These are phyloP conservation scores for Colletotrichum tropicale DNA, from an alignment of 2,329 filamentous ascomycete species.

Conservation along the genomic window DNA sequence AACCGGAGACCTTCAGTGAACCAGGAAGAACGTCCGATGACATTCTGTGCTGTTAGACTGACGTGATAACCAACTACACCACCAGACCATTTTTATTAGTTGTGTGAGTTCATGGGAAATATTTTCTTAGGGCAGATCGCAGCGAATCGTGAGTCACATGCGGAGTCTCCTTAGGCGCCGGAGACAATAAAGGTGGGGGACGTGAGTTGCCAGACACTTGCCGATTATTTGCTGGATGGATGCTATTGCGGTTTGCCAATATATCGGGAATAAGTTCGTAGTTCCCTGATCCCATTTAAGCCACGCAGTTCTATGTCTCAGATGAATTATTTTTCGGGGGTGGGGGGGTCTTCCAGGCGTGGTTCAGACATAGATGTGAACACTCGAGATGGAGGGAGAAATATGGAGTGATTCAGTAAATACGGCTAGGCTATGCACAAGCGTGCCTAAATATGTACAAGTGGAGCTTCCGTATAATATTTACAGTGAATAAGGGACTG, in stretches of 20 bases:
- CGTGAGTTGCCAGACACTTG: neutral
- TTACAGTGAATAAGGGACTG: neutral
- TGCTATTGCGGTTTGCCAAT: neutral
- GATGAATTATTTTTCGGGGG: neutral
- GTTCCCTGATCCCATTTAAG: neutral
- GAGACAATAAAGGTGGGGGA: neutral
- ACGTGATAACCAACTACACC: conserved; percentile 52
- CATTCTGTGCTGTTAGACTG: conserved; percentile 41
- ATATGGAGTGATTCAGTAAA: neutral
- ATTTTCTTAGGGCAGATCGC: neutral
- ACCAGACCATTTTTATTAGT: conserved; percentile 8
- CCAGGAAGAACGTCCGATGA: neutral
- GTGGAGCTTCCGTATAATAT: neutral
- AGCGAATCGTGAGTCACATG: neutral
- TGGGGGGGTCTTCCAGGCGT: neutral
- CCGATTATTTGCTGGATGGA: neutral
- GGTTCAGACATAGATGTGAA: neutral
- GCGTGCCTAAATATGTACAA: neutral
- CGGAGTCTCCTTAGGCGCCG: neutral
- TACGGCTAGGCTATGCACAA: neutral
- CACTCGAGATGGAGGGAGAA: neutral
- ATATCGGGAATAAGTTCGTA: fast-evolving
- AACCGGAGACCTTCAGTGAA: conserved; percentile 18
- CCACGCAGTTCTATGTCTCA: neutral
- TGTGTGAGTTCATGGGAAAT: neutral